Evolutionary conservation across 2,329 filamentous ascomycete genomes (phyloP), one percentile per base, ranked within the genome.

Genomic region (Didymella sp.): DNA sequence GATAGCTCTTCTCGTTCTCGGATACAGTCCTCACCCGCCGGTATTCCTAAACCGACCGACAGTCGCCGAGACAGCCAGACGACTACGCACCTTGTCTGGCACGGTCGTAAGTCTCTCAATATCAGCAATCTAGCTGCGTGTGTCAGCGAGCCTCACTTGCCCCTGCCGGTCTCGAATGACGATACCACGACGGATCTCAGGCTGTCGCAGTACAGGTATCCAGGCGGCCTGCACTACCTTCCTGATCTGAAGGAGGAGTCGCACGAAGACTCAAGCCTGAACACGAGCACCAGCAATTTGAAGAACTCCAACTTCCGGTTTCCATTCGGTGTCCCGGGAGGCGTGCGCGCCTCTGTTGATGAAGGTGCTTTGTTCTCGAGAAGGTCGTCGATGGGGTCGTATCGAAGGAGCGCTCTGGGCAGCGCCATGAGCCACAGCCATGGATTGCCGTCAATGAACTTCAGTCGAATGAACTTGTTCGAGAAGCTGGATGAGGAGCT

Each of bases 181-280:
- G 67, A 70, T n/a, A 69, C 64, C 15, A 72, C 70, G 13, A 76
- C 74, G 15, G 68, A 74, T 51, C 55, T 76, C 30, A 70, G 71
- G 49, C 50, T 73, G 25, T 71, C 71, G 11, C 50, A 60, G 21
- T 74, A 69, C 44, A 61, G 64, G 46, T 76, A 79, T 59, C 64
- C 75, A 11, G 53, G 59, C 22, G 59, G 60, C 7, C 44, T 66
- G 40, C 66, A 67, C 28, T 67, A 77, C 66, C 73, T 81, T 15
- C 76, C 79, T 12, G 78, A 78, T 42, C 64, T 82, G 28, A 81
- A 81, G 52, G 80, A 82, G 60, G 80, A 81, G 56, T 80, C 79
- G 17, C 73, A 79, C 42, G 79, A 81, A 48, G 79, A 80, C 56
- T 77, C 79, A 59, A 79, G 78, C 56, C 61, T 77, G 31, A 74